Evolutionary conservation across 768 basidiomycete genomes (phyloP).

Genomic region (Amanita pallidorosea): DNA sequence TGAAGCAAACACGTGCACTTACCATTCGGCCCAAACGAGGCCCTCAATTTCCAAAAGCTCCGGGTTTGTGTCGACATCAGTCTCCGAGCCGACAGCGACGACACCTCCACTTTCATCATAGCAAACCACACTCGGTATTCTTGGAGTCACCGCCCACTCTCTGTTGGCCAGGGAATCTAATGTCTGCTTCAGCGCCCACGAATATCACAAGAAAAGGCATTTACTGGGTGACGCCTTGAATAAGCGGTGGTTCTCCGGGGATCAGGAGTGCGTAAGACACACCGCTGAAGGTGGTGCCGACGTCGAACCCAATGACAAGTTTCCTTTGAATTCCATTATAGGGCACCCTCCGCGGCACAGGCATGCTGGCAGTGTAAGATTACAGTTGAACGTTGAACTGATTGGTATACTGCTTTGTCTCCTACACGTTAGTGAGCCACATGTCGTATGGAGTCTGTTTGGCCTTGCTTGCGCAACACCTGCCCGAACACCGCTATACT

Average conservation of each 20-base stretch:
- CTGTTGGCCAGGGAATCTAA: slow-evolving; percentile 13
- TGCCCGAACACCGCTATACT: too few relatives aligned
- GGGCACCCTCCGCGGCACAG: background rate
- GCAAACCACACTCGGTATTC: slow-evolving; percentile 37
- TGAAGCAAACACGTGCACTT: background rate
- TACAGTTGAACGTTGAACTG: background rate
- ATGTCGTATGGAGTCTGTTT: too few relatives aligned
- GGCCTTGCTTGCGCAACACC: too few relatives aligned
- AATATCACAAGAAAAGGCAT: background rate
- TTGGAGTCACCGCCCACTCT: slow-evolving; percentile 25
- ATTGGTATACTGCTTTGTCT: too few relatives aligned
- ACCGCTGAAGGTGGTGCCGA: background rate
- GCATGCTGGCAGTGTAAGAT: background rate
- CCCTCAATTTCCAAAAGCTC: slow-evolving; percentile 30
- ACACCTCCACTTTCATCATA: slow-evolving; percentile 29
- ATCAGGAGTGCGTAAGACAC: slow-evolving; percentile 9
- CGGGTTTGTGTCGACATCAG: slow-evolving; percentile 25
- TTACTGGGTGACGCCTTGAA: slow-evolving; percentile 13
- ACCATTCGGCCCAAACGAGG: slow-evolving; percentile 34
- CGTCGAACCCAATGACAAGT: slow-evolving; percentile 1
- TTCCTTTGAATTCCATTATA: background rate
- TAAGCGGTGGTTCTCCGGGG: slow-evolving; percentile 12
- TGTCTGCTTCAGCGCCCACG: background rate
- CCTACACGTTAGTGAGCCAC: too few relatives aligned
- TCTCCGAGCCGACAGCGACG: slow-evolving; percentile 34